Percentiles rank a stretch among this genome's conserved stretches.
These are phyloP conservation scores for Flueggea neowawraea DNA, from an alignment of 441 rosid species.

Conservation along the genomic window DNA sequence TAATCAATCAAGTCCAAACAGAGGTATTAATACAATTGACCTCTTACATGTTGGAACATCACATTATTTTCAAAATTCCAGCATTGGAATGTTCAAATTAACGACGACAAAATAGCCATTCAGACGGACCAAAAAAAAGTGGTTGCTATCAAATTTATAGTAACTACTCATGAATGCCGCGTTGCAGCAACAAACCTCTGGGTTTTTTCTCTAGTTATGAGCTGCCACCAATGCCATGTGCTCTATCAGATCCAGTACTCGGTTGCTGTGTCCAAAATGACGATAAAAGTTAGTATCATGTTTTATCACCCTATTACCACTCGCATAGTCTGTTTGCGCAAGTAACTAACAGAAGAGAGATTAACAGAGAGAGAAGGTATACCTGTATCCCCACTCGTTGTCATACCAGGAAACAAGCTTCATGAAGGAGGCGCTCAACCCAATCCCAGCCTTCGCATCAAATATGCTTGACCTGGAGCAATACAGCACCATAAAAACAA, in stretches of 20 bases:
- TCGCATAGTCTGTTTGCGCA: not conserved
- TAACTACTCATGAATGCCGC: not conserved
- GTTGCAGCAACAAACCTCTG: not conserved
- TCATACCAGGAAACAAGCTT: constrained; percentile 97
- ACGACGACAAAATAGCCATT: not conserved
- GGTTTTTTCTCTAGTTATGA: constrained; percentile 22
- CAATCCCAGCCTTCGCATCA: constrained; percentile 97
- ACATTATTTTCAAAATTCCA: not conserved
- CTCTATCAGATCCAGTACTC: constrained; percentile 95
- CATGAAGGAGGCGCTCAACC: constrained; percentile 72
- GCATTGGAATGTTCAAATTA: not conserved
- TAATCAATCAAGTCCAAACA: no score
- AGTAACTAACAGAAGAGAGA: not conserved
- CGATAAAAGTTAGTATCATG: not conserved
- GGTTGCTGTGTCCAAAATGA: constrained; percentile 60
- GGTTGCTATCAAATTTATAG: not conserved
- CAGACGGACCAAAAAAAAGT: not conserved
- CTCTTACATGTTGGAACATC: no score
- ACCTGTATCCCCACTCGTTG: constrained; percentile 99
- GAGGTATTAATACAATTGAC: no score
- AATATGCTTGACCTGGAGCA: constrained; percentile 89
- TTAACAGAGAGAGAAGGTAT: constrained; percentile 14
- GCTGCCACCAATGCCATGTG: constrained; percentile 95
- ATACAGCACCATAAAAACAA: not conserved
- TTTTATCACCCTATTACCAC: not conserved